phyloP scores from a whole-genome alignment of 2,329 filamentous ascomycete species.

The Ophiostoma populinum region DNA sequence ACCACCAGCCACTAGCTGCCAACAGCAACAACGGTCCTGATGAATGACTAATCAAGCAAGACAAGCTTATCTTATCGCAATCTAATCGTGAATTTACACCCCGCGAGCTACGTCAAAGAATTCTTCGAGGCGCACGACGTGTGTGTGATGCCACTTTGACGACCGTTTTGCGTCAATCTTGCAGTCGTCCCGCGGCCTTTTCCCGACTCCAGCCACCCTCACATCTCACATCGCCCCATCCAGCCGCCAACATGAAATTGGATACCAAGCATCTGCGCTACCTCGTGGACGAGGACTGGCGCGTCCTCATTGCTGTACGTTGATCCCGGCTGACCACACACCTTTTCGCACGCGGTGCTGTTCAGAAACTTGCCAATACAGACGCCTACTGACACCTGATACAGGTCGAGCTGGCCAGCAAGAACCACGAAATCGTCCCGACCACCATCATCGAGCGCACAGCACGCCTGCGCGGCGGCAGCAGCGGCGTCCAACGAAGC shows the following conservation, averaged over 20 bases:
- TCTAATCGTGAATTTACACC: conserved; percentile 7
- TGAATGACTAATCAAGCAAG: neutral
- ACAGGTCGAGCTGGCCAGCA: conserved; percentile 82
- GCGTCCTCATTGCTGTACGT: conserved; percentile 76
- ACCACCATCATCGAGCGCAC: conserved; percentile 76
- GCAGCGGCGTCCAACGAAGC: conserved; percentile 62
- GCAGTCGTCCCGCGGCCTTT: too few species aligned
- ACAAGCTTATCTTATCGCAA: conserved; percentile 1
- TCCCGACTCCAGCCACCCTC: too few species aligned
- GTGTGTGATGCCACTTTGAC: too few species aligned
- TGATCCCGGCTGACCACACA: too few species aligned
- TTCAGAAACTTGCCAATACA: too few species aligned
- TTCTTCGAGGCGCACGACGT: too few species aligned
- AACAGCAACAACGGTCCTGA: neutral
- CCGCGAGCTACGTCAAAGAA: conserved; percentile 5
- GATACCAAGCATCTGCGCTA: conserved; percentile 90
- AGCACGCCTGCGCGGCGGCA: conserved; percentile 61
- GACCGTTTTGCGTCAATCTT: too few species aligned
- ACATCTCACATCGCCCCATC: too few species aligned
- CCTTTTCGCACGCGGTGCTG: too few species aligned
- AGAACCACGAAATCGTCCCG: conserved; percentile 93
- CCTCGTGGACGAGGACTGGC: conserved; percentile 84
- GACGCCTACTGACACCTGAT: too few species aligned
- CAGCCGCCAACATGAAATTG: conserved; percentile 56
- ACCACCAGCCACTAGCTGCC: conserved; percentile 6